Conservation (phyloP, 2,329 filamentous ascomycete species). For the Exophiala phaeomuriformis region DNA sequence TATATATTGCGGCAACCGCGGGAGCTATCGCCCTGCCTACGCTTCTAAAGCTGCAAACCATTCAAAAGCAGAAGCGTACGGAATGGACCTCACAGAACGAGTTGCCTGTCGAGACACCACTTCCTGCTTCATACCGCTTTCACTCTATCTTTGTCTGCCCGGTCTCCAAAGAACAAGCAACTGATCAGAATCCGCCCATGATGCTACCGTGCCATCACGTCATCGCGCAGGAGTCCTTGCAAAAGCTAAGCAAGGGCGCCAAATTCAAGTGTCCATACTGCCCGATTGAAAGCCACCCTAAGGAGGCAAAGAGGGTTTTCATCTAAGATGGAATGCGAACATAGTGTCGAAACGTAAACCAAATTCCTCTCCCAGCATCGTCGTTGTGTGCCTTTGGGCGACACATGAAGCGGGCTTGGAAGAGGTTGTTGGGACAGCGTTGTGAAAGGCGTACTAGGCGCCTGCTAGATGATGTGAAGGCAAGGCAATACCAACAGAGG, state of each 20-base stretch:
- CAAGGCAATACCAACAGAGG: no score
- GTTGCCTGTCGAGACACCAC: slow-evolving; percentile 66
- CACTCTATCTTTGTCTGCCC: slow-evolving; percentile 98
- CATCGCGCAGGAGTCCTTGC: slow-evolving; percentile 74
- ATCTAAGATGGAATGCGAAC: slow-evolving; percentile 39
- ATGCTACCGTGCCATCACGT: slow-evolving; percentile 96
- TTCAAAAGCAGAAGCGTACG: slow-evolving; percentile 81
- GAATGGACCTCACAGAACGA: slow-evolving; percentile 93
- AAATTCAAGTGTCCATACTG: slow-evolving; percentile 97
- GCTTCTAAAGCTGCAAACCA: slow-evolving; percentile 77
- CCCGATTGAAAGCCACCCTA: slow-evolving; percentile 69
- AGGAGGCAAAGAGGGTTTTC: slow-evolving; percentile 67
- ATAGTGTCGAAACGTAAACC: no score
- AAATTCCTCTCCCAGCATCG: no score
- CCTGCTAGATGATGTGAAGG: no score
- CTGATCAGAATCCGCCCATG: slow-evolving; percentile 88
- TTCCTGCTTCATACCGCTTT: slow-evolving; percentile 62
- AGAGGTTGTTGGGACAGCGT: no score
- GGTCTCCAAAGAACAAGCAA: slow-evolving; percentile 92
- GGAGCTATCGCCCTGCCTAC: slow-evolving; percentile 86
- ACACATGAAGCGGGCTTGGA: no score
- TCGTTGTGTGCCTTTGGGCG: no score
- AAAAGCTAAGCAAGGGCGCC: slow-evolving; percentile 67
- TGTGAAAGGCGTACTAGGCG: no score
- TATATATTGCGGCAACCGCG: slow-evolving; percentile 87